Evolutionary conservation across 2,329 filamentous ascomycete genomes (phyloP), one percentile per base, ranked within the genome.

Genomic region (Decorospora gaudefroyi): DNA sequence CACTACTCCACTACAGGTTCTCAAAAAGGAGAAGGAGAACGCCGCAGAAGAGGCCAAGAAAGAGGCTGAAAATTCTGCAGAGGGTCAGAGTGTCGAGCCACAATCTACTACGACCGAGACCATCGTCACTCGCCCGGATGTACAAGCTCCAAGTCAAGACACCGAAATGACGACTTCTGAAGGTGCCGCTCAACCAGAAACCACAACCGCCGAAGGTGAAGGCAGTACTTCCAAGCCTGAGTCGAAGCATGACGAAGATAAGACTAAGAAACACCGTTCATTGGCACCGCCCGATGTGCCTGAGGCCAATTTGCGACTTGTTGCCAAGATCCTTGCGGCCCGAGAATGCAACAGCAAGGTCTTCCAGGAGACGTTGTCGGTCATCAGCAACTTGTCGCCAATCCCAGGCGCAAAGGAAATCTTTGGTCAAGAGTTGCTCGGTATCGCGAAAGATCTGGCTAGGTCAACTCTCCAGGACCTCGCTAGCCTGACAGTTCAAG

Each of bases 261-360:
- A 60, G 37, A 21, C 41, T 9, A 85, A 81, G 73, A 84, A 79
- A 66, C 82, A 66, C 72, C 81, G 70, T 69, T 83, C 73, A 53
- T 75, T 96, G 38, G 84, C 87, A 36, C 88, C 91, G 19, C 93
- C 93, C 0, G 79, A 91, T 30, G 86, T 99, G 41, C 91, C 93
- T 4, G 84, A 92, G 19, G 82, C 90, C 65, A 96, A 97, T 66
- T 80, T 99, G 43, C 88, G 88, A 46, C 78, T 97, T 44, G 90
- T 99, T n/a, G 88, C 97, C 59, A 93, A 93, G 67, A 96, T 99
- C 44, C 88, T 99, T 55, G 90, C 95, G 29, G 92, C 92, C 51
- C 87, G 91, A 34, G 93, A 99, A 71, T 99, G 93, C 73, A 96
- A 90, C 65, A 91, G 89, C 52, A 96, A 96, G 77, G 97, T 93